Conservation (phyloP, 1,284 basidiomycete genomes). For the Phylloporus gajari region DNA sequence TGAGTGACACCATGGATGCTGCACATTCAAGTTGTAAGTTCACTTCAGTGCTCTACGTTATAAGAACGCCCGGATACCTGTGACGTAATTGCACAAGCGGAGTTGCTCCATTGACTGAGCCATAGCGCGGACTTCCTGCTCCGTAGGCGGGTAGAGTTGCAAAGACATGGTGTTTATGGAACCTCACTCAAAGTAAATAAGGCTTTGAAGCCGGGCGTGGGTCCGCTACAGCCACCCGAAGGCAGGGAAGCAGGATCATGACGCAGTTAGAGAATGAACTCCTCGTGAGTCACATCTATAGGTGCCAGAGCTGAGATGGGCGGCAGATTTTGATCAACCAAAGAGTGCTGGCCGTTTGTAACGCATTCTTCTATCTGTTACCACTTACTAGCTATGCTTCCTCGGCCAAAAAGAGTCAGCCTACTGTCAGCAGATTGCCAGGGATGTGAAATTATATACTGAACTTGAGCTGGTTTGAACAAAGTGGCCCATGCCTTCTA, state of each 20-base stretch:
- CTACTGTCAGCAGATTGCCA: no score
- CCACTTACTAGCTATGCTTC: background rate
- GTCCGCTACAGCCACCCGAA: background rate
- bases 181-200: background rate
- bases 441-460: no score
- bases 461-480: no score
- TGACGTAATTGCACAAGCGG: constrained; percentile 2
- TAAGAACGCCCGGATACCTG: background rate
- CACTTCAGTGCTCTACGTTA: background rate
- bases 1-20: constrained; percentile 25
- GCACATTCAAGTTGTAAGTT: background rate
- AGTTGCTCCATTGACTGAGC: constrained; percentile 2
- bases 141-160: background rate
- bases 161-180: background rate
- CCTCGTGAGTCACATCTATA: background rate
- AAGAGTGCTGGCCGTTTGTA: no score
- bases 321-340: no score
- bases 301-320: background rate
- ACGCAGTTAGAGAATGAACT: background rate
- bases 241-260: background rate
- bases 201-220: background rate
- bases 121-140: background rate
- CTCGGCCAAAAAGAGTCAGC: background rate
- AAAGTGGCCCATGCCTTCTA: no score
- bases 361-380: background rate